Conservation (phyloP, 2,329 filamentous ascomycete genomes). For the Fusarium tupiense region DNA sequence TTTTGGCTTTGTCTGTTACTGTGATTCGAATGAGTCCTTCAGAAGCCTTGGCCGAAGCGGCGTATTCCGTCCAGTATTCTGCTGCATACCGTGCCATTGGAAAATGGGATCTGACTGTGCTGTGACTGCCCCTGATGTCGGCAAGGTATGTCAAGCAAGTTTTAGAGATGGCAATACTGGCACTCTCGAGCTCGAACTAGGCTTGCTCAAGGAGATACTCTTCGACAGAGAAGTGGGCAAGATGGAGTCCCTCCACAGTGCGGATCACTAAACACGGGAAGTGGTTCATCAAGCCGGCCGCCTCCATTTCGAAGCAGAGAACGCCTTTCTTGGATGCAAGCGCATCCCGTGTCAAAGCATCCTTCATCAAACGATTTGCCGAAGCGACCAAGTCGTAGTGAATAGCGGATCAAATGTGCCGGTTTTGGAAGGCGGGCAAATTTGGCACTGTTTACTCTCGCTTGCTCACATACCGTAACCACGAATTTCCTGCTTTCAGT, state of each 20-base stretch:
- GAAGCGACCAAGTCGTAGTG: constrained; percentile 36
- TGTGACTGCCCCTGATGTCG: too few species aligned
- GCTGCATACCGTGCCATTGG: neutral
- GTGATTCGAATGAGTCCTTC: neutral
- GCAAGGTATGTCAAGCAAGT: neutral
- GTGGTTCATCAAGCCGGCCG: too few species aligned
- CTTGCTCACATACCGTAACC: too few species aligned
- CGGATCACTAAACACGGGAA: neutral
- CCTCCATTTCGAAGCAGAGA: neutral
- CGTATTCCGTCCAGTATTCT: neutral
- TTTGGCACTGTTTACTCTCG: too few species aligned
- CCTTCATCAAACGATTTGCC: constrained; percentile 32
- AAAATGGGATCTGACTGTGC: neutral
- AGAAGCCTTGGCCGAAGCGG: neutral
- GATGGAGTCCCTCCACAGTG: neutral
- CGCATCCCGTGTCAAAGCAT: constrained; percentile 22
- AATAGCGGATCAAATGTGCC: too few species aligned
- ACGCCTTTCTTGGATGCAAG: neutral
- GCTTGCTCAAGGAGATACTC: neutral
- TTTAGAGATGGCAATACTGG: neutral
- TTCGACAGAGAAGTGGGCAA: neutral
- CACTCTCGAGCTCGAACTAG: neutral
- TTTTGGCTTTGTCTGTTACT: neutral
- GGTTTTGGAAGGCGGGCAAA: too few species aligned
- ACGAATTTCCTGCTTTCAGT: too few species aligned